These are phyloP conservation scores for Colletotrichum spinosum DNA, from an alignment of 2,329 filamentous ascomycete species.

Conservation along the genomic window DNA sequence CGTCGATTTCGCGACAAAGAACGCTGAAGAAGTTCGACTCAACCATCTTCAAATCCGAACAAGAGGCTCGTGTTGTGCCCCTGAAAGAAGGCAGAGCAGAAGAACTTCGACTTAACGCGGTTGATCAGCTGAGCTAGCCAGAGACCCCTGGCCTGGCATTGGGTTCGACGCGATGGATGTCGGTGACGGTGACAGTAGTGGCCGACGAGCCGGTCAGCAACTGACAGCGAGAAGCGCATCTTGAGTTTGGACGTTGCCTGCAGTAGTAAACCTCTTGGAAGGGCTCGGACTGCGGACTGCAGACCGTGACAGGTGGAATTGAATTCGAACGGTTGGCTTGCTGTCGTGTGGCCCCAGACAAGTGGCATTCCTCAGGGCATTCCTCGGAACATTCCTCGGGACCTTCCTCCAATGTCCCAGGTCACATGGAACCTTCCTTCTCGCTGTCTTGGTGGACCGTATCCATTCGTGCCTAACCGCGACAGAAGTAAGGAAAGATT, in stretches of 20 bases:
- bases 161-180: slow-evolving; percentile 10
- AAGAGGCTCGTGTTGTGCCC: slow-evolving; percentile 31
- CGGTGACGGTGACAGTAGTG: slow-evolving; percentile 10
- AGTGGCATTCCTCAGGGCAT: slow-evolving; percentile 13
- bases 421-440: not conserved
- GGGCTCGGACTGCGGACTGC: slow-evolving; percentile 7
- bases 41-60: slow-evolving; percentile 11
- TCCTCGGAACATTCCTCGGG: not conserved
- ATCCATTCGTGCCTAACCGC: slow-evolving; percentile 25
- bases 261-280: too few species aligned
- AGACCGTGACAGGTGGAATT: not conserved
- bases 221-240: too few species aligned
- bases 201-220: slow-evolving; percentile 11
- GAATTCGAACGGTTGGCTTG: slow-evolving; percentile 16
- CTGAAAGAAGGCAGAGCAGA: slow-evolving; percentile 19
- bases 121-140: slow-evolving; percentile 32
- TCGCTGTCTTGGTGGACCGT: slow-evolving; percentile 8
- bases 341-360: slow-evolving; percentile 24
- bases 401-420: slow-evolving; percentile 13
- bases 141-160: slow-evolving; percentile 4
- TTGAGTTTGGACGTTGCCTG: too few species aligned
- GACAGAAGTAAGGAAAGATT: slow-evolving; percentile 32
- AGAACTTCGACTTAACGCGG: slow-evolving; percentile 13
- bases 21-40: slow-evolving; percentile 25
- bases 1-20: slow-evolving; percentile 23